Conservation (phyloP, 805 yeast species). For the Spathaspora hagerdaliae region DNA sequence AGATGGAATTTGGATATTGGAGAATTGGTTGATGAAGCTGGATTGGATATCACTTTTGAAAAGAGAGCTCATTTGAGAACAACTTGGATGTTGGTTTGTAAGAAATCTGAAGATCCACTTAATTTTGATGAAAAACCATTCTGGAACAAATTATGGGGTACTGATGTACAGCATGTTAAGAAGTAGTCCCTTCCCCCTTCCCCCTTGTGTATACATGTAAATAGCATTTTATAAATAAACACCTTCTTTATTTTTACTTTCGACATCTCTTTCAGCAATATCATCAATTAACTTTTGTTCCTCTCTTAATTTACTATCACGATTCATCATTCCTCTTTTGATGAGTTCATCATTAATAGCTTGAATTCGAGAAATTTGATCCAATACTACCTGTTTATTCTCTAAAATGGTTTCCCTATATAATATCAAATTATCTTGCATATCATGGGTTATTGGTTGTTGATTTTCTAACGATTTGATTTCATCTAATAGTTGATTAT, state of each 20-base stretch:
- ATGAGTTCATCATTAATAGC: conserved; percentile 45
- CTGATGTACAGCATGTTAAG: conserved; percentile 9
- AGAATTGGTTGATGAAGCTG: conserved; percentile 77
- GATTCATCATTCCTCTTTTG: conserved; percentile 29
- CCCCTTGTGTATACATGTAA: neutral
- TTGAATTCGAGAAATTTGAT: conserved; percentile 44
- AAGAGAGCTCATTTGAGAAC: conserved; percentile 86
- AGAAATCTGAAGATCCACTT: conserved; percentile 64
- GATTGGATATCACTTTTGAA: conserved; percentile 77
- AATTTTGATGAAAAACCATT: conserved; percentile 40
- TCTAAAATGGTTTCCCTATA: conserved; percentile 55
- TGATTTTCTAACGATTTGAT: conserved; percentile 18
- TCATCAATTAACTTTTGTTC: conserved; percentile 3
- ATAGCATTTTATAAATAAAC: conserved; percentile 14
- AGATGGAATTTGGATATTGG: conserved; percentile 96
- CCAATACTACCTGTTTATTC: conserved; percentile 50
- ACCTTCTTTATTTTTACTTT: conserved; percentile 9
- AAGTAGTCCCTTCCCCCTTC: conserved; percentile 8
- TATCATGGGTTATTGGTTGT: conserved; percentile 20
- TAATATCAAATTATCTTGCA: conserved; percentile 44
- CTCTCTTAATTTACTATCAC: conserved; percentile 1
- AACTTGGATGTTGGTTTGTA: conserved; percentile 80
- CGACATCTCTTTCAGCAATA: neutral
- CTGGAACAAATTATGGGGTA: conserved; percentile 38
- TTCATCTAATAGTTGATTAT: conserved; percentile 42